Conservation (phyloP, 2,329 filamentous ascomycete genomes). For the Shiraia sp. region DNA sequence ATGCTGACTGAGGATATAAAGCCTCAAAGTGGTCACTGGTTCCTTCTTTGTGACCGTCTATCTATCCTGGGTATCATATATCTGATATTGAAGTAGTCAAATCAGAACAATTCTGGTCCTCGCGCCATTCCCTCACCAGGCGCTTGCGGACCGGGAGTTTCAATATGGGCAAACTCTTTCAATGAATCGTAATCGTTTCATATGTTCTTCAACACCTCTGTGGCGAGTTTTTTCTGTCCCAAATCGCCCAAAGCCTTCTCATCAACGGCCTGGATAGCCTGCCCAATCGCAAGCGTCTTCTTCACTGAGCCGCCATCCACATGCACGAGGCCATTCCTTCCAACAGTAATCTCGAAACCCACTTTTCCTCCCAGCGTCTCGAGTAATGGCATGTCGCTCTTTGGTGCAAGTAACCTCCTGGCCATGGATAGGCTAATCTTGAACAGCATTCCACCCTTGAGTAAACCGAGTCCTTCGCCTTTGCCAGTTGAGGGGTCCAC, state of each 20-base stretch:
- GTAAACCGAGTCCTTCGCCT: slow-evolving; percentile 80
- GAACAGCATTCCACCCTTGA: slow-evolving; percentile 86
- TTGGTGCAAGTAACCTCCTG: slow-evolving; percentile 70
- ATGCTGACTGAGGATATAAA: too few species aligned
- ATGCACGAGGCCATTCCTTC: slow-evolving; percentile 91
- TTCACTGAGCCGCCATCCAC: slow-evolving; percentile 77
- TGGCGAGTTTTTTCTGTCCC: slow-evolving; percentile 71
- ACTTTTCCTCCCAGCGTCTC: slow-evolving; percentile 82
- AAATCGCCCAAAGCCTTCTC: slow-evolving; percentile 65
- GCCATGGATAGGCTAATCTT: slow-evolving; percentile 79
- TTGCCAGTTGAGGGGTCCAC: slow-evolving; percentile 85
- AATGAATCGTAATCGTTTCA: slow-evolving; percentile 13
- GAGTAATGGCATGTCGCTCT: slow-evolving; percentile 68
- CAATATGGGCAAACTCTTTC: too few species aligned
- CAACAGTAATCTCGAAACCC: slow-evolving; percentile 91
- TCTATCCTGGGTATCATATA: too few species aligned
- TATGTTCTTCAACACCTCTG: slow-evolving; percentile 65
- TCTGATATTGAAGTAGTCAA: too few species aligned
- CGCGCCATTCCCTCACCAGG: too few species aligned
- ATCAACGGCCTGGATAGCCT: slow-evolving; percentile 78
- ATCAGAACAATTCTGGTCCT: too few species aligned
- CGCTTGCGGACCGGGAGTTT: too few species aligned
- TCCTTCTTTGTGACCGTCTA: too few species aligned
- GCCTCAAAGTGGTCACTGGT: too few species aligned
- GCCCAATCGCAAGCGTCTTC: slow-evolving; percentile 76